These are phyloP conservation scores for Aphanomyces invadans DNA, from an alignment of 352 stramenopile genomes.

Conservation along the genomic window DNA sequence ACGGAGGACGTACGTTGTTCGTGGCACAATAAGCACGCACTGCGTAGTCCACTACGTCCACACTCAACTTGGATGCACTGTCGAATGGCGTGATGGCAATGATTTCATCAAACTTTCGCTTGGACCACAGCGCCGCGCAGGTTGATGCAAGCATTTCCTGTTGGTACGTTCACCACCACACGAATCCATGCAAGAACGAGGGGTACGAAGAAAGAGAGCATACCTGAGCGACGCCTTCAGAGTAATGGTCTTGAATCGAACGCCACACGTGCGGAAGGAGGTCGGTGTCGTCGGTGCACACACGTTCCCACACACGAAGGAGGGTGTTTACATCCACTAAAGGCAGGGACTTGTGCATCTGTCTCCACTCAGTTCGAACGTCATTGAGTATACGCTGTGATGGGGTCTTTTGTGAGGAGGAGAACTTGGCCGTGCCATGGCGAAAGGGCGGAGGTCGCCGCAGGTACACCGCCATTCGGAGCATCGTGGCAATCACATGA, in stretches of 20 bases:
- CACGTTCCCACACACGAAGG: conserved; percentile 6
- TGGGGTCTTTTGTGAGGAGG: too few relatives aligned
- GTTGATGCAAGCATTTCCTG: conserved; percentile 19
- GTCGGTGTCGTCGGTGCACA: not conserved
- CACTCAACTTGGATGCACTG: not conserved
- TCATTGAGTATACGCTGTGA: too few relatives aligned
- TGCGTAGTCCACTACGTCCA: not conserved
- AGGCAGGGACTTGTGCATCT: not conserved
- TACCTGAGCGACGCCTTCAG: conserved; percentile 10
- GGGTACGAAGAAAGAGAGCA: not conserved
- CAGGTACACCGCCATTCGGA: not conserved
- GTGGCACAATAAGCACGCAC: conserved; percentile 1
- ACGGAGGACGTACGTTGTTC: conserved; percentile 6
- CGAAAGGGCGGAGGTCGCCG: not conserved
- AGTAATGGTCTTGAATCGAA: not conserved
- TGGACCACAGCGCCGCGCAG: not conserved
- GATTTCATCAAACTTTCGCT: not conserved
- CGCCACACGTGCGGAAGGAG: conserved; percentile 12
- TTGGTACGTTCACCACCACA: not conserved
- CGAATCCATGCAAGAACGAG: not conserved
- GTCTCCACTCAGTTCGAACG: not conserved
- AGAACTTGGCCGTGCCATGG: not conserved
- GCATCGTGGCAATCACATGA: not conserved
- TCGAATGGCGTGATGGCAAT: not conserved
- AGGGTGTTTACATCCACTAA: not conserved